Evolutionary conservation across 148 eudicot genomes (phyloP).

Genomic region (Tetragonia tetragonoides): DNA sequence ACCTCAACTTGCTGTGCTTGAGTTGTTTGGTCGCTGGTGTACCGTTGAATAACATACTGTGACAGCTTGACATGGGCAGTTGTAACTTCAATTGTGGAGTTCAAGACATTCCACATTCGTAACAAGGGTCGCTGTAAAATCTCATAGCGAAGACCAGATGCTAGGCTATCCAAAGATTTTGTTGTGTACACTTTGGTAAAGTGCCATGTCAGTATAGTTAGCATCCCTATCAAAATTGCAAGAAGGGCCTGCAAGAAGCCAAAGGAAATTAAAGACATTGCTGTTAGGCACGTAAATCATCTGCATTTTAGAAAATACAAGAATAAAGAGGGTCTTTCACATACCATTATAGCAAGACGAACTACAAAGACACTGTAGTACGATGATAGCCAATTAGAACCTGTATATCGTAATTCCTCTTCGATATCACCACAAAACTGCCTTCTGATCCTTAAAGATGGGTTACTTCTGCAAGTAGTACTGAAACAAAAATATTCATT

Average conservation of each 20-base stretch:
- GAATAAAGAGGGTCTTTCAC: conserved; percentile 10
- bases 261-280: not conserved
- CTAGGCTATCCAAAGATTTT: conserved; percentile 75
- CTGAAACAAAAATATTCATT: conserved; percentile 24
- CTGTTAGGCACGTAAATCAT: not conserved
- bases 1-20: conserved; percentile 96
- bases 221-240: conserved; percentile 86
- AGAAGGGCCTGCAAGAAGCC: conserved; percentile 66
- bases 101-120: conserved; percentile 92
- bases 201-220: conserved; percentile 95
- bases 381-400: conserved; percentile 61
- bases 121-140: conserved; percentile 85
- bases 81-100: conserved; percentile 84
- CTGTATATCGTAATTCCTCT: conserved; percentile 66
- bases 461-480: conserved; percentile 29
- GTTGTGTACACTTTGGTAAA: conserved; percentile 82
- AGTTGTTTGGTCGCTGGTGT: conserved; percentile 59
- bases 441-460: conserved; percentile 36
- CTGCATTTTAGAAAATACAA: not conserved
- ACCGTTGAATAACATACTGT: conserved; percentile 59
- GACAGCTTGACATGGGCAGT: conserved; percentile 88
- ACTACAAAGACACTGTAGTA: conserved; percentile 91
- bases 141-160: conserved; percentile 80
- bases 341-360: conserved; percentile 96
- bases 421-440: conserved; percentile 48